Evolutionary conservation across 2,329 filamentous ascomycete genomes (phyloP).

Genomic region (Hymenoscyphus linearis): DNA sequence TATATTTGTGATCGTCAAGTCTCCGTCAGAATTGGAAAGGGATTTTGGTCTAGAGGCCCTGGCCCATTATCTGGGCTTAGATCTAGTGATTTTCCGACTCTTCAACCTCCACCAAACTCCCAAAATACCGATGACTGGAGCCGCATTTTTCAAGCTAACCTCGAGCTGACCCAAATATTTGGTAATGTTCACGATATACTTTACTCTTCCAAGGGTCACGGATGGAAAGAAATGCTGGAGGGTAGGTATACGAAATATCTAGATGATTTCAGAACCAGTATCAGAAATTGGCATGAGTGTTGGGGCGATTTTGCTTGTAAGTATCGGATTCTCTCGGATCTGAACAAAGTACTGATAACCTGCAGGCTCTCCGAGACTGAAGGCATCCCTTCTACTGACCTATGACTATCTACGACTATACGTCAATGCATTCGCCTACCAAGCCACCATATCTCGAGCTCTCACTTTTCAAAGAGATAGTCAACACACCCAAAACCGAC

Average conservation of each 20-base stretch:
- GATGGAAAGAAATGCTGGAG: constrained; percentile 63
- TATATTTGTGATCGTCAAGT: constrained; percentile 59
- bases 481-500: constrained; percentile 37
- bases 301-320: constrained; percentile 62
- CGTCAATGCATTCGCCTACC: constrained; percentile 71
- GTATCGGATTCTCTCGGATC: constrained; percentile 17
- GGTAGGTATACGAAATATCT: constrained; percentile 72
- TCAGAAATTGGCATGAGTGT: constrained; percentile 64
- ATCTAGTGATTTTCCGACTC: constrained; percentile 42
- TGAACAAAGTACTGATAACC: constrained; percentile 1
- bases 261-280: constrained; percentile 65
- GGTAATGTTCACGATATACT: constrained; percentile 70
- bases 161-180: constrained; percentile 68
- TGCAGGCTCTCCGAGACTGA: constrained; percentile 56
- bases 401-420: constrained; percentile 70
- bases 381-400: constrained; percentile 61
- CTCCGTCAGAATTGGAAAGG: constrained; percentile 65
- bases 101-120: constrained; percentile 45
- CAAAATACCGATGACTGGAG: constrained; percentile 62
- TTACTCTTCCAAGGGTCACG: constrained; percentile 65
- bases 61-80: constrained; percentile 56
- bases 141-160: constrained; percentile 63
- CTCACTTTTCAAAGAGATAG: constrained; percentile 26
- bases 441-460: constrained; percentile 57
- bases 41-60: constrained; percentile 69